Percentiles rank a stretch among this genome's conserved stretches.
phyloP scores from a whole-genome alignment of 495 filamentous ascomycete genomes.

The Penicillium samsonianum region DNA sequence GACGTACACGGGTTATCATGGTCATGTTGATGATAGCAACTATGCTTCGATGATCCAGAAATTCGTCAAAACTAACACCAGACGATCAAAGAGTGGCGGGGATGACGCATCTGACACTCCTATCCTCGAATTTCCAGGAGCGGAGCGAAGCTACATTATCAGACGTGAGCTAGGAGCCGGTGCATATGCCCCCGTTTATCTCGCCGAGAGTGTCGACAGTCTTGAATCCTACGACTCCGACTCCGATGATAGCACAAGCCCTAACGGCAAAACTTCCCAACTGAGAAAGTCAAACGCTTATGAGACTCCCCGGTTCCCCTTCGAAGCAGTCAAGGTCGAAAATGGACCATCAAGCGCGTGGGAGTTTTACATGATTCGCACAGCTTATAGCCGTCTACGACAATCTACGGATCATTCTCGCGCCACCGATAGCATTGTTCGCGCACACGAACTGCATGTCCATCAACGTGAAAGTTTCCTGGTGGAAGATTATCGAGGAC shows the following conservation, averaged over 20 bases:
- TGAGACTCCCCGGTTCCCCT: constrained; percentile 45
- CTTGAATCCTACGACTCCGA: constrained; percentile 42
- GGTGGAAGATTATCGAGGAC: constrained; percentile 80
- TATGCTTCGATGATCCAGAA: constrained; percentile 74
- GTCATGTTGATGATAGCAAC: constrained; percentile 60
- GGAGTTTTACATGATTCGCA: constrained; percentile 96
- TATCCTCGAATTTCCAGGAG: constrained; percentile 64
- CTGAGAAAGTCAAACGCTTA: constrained; percentile 21
- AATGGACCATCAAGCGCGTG: constrained; percentile 76
- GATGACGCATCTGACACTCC: constrained; percentile 60
- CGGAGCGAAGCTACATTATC: constrained; percentile 65
- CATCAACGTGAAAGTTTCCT: constrained; percentile 85
- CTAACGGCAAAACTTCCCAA: constrained; percentile 23
- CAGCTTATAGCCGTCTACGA: constrained; percentile 71
- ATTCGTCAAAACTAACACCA: constrained; percentile 67
- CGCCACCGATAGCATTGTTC: constrained; percentile 71
- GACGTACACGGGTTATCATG: constrained; percentile 75
- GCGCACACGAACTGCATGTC: constrained; percentile 83
- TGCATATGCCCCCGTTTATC: constrained; percentile 92
- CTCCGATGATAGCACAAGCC: constrained; percentile 45
- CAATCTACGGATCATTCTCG: constrained; percentile 46
- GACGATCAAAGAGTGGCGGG: constrained; percentile 56
- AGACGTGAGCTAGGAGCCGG: constrained; percentile 89
- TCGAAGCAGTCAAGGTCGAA: constrained; percentile 94
- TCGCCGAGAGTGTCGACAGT: constrained; percentile 71